Percentiles rank a stretch among this genome's conserved stretches.
phyloP scores from a whole-genome alignment of 345 rosid genomes.

The Brassica rapa region DNA sequence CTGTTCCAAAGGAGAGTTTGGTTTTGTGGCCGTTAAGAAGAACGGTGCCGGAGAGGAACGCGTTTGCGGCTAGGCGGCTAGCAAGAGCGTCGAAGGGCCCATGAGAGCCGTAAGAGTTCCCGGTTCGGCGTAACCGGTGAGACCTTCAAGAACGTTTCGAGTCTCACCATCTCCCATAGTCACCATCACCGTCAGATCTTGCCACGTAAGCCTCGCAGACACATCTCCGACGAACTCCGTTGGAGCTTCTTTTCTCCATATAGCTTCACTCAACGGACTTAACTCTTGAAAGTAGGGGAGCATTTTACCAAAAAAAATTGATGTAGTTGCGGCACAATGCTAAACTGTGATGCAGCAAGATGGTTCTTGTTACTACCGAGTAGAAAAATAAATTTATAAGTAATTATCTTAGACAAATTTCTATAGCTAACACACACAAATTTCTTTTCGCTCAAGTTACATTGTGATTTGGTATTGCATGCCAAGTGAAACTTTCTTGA shows the following conservation, averaged over 20 bases:
- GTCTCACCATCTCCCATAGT: conserved; percentile 69
- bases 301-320: too few species aligned
- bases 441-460: conserved; percentile 26
- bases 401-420: conserved; percentile 32
- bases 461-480: conserved; percentile 35
- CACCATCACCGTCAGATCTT: conserved; percentile 86
- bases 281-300: conserved; percentile 1
- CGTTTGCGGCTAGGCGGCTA: conserved; percentile 86
- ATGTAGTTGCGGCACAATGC: too few species aligned
- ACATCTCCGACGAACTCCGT: conserved; percentile 73
- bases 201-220: conserved; percentile 87
- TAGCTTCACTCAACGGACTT: conserved; percentile 78
- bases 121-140: conserved; percentile 90
- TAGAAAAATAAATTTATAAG: conserved; percentile 23
- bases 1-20: conserved; percentile 92
- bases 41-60: conserved; percentile 86
- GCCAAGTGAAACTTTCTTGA: conserved; percentile 36
- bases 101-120: conserved; percentile 81
- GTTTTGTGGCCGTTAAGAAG: conserved; percentile 83
- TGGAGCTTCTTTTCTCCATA: conserved; percentile 67
- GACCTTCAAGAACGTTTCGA: conserved; percentile 76
- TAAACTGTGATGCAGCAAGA: conserved; percentile 15
- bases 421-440: conserved; percentile 37
- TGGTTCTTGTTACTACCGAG: conserved; percentile 22
- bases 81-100: conserved; percentile 95